Evolutionary conservation across 2,329 filamentous ascomycete species (phyloP), one percentile per base, ranked within the genome.

Genomic region (Cryphonectria japonica): DNA sequence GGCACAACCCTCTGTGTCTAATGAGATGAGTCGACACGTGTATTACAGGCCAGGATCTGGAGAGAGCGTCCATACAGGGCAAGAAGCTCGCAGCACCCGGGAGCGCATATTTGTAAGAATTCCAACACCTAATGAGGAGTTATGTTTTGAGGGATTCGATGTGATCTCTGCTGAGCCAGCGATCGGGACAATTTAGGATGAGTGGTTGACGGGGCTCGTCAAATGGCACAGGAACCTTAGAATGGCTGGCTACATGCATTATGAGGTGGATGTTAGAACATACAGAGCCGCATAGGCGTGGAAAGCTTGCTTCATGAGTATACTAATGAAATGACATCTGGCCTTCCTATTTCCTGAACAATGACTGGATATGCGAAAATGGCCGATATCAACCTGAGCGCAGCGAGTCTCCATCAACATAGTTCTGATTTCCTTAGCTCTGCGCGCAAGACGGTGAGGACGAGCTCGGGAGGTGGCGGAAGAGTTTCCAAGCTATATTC

Each of bases 201-300:
- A 50, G 7, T n/a, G 46, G 22, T 50, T 11, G 46, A 46, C 43
- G 22, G 43, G 43, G 37, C 37, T 19, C 19, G 43, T 46, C 3
- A 22, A 46, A 22, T 6, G 16, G 43, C 16, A 46, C 16, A 46
- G 16, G 19, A 26, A 26, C 26, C 26, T 26, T 26, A 26, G 26
- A 46, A 46, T 16, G 19, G 19, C 6, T 7, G 43, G 43, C 43
- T 22, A 16, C 43, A 22, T 46, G 7, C 19, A 6, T 50, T 6
- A 9, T 50, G 46, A 50, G 46, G 46, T 19, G 46, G 2, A 50
- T 50, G 22, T 50, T 50, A 50, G 46, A 50, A 11, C 8, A 50
- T 50, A 50, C 46, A 50, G 46, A 50, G 46, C 46, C 46, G 46
- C 46, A 50, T 50, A 50, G 46, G 46, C 46, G 46, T 50, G 46